Conservation (phyloP, 106 monocot genomes). For the Dendrobium chrysotoxum region DNA sequence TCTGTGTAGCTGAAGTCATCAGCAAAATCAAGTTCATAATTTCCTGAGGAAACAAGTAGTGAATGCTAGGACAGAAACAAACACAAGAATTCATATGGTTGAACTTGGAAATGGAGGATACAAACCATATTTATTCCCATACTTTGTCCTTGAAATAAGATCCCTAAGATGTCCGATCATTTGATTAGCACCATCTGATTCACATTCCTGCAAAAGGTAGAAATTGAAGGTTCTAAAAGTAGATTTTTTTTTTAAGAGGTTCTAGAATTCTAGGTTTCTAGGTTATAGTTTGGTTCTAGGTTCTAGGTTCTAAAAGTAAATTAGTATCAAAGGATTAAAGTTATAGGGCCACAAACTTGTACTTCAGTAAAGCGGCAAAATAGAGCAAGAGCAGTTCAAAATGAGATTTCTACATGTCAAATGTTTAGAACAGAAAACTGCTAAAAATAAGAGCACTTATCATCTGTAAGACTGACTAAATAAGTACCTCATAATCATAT, state of each 20-base stretch:
- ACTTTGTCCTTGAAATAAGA: constrained; percentile 47
- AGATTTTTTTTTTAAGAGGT: too few relatives aligned
- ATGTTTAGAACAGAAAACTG: background rate
- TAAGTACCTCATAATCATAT: constrained; percentile 96
- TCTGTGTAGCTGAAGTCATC: constrained; percentile 92
- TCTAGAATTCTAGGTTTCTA: too few relatives aligned
- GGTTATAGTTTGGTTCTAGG: too few relatives aligned
- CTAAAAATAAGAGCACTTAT: background rate
- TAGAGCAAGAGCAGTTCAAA: background rate
- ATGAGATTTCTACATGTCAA: background rate
- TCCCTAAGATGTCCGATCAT: constrained; percentile 81
- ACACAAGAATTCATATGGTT: background rate
- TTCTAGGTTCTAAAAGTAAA: background rate
- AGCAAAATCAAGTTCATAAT: constrained; percentile 78
- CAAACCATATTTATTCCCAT: constrained; percentile 63
- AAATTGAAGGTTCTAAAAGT: background rate
- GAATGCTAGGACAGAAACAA: background rate
- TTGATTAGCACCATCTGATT: constrained; percentile 75
- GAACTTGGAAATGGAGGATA: background rate
- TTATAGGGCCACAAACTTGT: background rate
- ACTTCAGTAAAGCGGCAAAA: background rate
- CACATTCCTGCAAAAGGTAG: constrained; percentile 60
- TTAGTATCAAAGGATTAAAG: background rate
- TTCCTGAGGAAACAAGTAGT: constrained; percentile 40
- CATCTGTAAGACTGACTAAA: background rate